A percentile compares a stretch with the other conserved stretches of the same genome.
phyloP scores from a whole-genome alignment of 2,329 filamentous ascomycete genomes.

The Cercospora sojina region DNA sequence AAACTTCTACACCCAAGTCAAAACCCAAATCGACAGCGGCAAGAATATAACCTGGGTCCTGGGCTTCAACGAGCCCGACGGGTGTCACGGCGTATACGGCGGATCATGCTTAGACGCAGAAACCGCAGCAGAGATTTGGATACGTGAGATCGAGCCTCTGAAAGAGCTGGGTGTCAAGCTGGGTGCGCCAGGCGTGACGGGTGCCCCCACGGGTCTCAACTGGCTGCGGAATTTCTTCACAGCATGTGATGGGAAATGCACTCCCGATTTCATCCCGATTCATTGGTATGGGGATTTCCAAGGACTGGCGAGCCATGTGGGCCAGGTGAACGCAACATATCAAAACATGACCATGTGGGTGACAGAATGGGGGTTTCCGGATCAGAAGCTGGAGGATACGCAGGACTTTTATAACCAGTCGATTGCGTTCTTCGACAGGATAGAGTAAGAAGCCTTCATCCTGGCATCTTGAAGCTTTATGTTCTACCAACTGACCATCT shows the following conservation, averaged over 20 bases:
- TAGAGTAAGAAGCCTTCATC: conserved; percentile 43
- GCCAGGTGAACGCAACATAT: conserved; percentile 54
- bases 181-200: conserved; percentile 70
- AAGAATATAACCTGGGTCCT: conserved; percentile 66
- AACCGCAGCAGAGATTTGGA: conserved; percentile 67
- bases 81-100: conserved; percentile 54
- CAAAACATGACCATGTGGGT: conserved; percentile 66
- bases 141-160: conserved; percentile 69
- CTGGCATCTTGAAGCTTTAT: neutral
- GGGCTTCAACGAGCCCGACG: conserved; percentile 80
- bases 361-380: conserved; percentile 68
- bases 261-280: conserved; percentile 52
- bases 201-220: conserved; percentile 56
- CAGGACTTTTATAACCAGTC: conserved; percentile 68
- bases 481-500: neutral
- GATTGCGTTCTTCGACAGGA: conserved; percentile 64
- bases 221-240: conserved; percentile 69
- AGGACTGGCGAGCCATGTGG: conserved; percentile 66
- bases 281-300: conserved; percentile 65
- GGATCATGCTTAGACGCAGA: conserved; percentile 57
- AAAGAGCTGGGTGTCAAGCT: conserved; percentile 61
- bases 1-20: conserved; percentile 62
- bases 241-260: conserved; percentile 54
- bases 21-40: conserved; percentile 51
- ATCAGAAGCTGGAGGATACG: conserved; percentile 57